Evolutionary conservation across 345 rosid species (phyloP), one percentile per base, ranked within the genome.

Genomic region (Clausena lansium): DNA sequence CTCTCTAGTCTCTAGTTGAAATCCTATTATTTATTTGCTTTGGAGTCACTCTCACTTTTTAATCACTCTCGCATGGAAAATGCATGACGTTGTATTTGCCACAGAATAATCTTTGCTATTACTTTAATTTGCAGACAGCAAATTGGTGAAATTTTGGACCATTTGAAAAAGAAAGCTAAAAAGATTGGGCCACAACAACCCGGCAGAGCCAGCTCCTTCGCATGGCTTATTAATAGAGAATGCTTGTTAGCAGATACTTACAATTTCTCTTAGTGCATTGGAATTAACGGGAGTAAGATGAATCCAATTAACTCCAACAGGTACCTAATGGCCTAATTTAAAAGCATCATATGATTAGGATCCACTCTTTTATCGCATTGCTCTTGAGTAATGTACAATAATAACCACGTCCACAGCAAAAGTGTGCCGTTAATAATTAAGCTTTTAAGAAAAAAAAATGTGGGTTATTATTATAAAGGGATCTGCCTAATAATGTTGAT

Each of bases 21-120:
- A 52, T 35, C 76, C 52, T 15, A 24, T 4, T 28, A 24, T 20
- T 13, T 28, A 39, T 25, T 77, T 58, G 78, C 75, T 73, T 77
- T 73, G 13, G 68, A 35, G n/a, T 81, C 58, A 58, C 64, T 71
- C 68, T 22, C 74, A 32, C 77, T 80, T 71, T 17, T 36, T 7
- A 14, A 27, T 33, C 67, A 2, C 70, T 39, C 71, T 54, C 74
- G 77, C 70, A 47, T 72, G 70, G 61, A 66, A 45, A 81, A 81
- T 71, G 41, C 67, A 77, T 36, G 68, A 47, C 25, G 59, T 71
- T 62, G 67, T 35, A 52, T 25, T 61, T 5, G 66, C 35, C 6
- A 22, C 25, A 59, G 66, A 52, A 74, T 72, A 79, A 79, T 35
- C 74, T 59, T 61, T 20, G 32, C 17, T 25, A 5, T 27, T 13